Evolutionary conservation across 352 stramenopile species (phyloP).

Genomic region (Phytophthora parvispora): DNA sequence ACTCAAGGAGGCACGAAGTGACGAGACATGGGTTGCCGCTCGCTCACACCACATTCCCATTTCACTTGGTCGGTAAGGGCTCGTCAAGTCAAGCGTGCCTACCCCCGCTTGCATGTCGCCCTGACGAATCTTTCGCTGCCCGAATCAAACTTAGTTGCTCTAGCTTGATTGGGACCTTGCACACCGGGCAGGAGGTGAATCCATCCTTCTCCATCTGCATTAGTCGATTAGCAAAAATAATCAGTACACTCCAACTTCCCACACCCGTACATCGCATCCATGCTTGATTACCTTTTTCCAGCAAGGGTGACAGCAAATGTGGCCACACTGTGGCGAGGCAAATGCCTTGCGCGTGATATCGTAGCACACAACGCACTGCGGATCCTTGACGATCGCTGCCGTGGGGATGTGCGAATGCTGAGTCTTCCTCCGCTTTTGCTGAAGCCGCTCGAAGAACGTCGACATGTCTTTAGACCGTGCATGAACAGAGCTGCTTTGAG

Average conservation of each 20-base stretch:
- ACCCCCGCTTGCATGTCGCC: background rate
- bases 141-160: slow-evolving; percentile 80
- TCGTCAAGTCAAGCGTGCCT: slow-evolving; percentile 13
- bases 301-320: slow-evolving; percentile 86
- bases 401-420: slow-evolving; percentile 38
- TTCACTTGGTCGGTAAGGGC: background rate
- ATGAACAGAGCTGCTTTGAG: slow-evolving; percentile 7
- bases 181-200: slow-evolving; percentile 79
- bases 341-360: slow-evolving; percentile 84
- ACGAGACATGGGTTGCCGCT: slow-evolving; percentile 29
- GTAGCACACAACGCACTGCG: slow-evolving; percentile 89
- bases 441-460: slow-evolving; percentile 75
- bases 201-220: slow-evolving; percentile 80
- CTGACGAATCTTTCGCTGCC: slow-evolving; percentile 54
- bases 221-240: slow-evolving; percentile 29
- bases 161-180: slow-evolving; percentile 79
- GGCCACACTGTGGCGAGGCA: slow-evolving; percentile 75
- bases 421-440: slow-evolving; percentile 73
- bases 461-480: slow-evolving; percentile 27
- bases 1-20: slow-evolving; percentile 30
- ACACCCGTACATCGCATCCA: slow-evolving; percentile 13
- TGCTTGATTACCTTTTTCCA: slow-evolving; percentile 81
- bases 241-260: slow-evolving; percentile 26
- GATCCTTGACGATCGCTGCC: slow-evolving; percentile 73
- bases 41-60: slow-evolving; percentile 11